phyloP scores from a whole-genome alignment of 2,329 filamentous ascomycete genomes.

The Monilinia vaccinii-corymbosi region DNA sequence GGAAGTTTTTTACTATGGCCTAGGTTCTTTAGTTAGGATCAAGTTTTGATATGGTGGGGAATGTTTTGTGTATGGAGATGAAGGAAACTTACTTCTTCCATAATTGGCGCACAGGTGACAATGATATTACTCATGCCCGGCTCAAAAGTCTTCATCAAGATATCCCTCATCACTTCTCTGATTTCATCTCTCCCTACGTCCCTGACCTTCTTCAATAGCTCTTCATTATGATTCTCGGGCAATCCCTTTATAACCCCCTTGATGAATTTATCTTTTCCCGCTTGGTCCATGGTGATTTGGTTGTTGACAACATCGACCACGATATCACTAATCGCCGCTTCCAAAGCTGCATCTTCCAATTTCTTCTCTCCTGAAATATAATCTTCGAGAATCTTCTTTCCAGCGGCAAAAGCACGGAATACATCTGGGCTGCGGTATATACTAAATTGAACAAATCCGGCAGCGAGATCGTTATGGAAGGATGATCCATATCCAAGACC shows the following conservation, averaged over 20 bases:
- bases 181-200: slow-evolving; percentile 70
- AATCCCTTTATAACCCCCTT: slow-evolving; percentile 70
- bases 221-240: slow-evolving; percentile 66
- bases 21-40: slow-evolving; percentile 30
- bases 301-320: slow-evolving; percentile 82
- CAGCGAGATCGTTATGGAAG: slow-evolving; percentile 69
- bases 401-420: slow-evolving; percentile 74
- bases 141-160: slow-evolving; percentile 72
- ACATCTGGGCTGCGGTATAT: slow-evolving; percentile 88
- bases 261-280: slow-evolving; percentile 76
- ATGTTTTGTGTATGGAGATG: not conserved
- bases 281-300: slow-evolving; percentile 73
- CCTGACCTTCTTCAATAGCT: slow-evolving; percentile 68
- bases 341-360: slow-evolving; percentile 62
- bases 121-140: slow-evolving; percentile 76
- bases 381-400: slow-evolving; percentile 63
- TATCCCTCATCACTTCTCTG: slow-evolving; percentile 59
- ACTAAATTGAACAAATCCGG: slow-evolving; percentile 71
- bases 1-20: slow-evolving; percentile 68
- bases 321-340: slow-evolving; percentile 84
- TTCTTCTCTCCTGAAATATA: slow-evolving; percentile 62
- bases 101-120: slow-evolving; percentile 76
- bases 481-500: slow-evolving; percentile 85
- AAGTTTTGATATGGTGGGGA: not conserved
- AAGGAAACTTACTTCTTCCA: slow-evolving; percentile 63